phyloP scores from a whole-genome alignment of 2,329 filamentous ascomycete species.

The Xylariomycetidae sp. region DNA sequence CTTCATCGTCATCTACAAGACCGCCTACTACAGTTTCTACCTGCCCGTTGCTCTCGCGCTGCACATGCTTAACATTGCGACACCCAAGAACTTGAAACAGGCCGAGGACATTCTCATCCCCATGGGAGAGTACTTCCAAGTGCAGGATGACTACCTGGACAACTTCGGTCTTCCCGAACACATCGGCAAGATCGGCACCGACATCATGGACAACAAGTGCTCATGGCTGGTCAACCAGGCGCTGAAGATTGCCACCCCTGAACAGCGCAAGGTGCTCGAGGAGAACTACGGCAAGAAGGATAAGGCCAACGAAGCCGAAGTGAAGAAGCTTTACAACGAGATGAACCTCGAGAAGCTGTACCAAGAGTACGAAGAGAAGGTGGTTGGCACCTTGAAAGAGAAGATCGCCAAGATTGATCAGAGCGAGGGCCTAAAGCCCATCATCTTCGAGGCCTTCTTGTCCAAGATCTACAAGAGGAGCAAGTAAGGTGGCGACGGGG shows the following conservation, averaged over 20 bases:
- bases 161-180: conserved; percentile 89
- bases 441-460: conserved; percentile 84
- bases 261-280: conserved; percentile 84
- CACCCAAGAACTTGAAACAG: conserved; percentile 81
- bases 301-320: conserved; percentile 70
- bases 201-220: conserved; percentile 99
- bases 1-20: conserved; percentile 99
- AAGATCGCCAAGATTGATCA: conserved; percentile 81
- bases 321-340: conserved; percentile 88
- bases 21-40: conserved; percentile 98
- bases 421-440: conserved; percentile 82
- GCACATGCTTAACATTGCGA: conserved; percentile 79
- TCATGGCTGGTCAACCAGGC: conserved; percentile 98
- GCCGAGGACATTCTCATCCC: conserved; percentile 91
- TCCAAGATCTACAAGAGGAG: conserved; percentile 97
- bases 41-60: conserved; percentile 90
- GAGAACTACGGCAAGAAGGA: conserved; percentile 95
- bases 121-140: conserved; percentile 98
- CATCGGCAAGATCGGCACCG: conserved; percentile 97
- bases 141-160: conserved; percentile 98
- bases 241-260: conserved; percentile 70
- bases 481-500: conserved; percentile 78
- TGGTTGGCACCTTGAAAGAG: conserved; percentile 69
- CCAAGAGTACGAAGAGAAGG: conserved; percentile 83
- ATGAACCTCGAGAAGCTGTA: conserved; percentile 80